Evolutionary conservation across 2,329 filamentous ascomycete species (phyloP).

Genomic region (Tolypocladium cylindrosporum): DNA sequence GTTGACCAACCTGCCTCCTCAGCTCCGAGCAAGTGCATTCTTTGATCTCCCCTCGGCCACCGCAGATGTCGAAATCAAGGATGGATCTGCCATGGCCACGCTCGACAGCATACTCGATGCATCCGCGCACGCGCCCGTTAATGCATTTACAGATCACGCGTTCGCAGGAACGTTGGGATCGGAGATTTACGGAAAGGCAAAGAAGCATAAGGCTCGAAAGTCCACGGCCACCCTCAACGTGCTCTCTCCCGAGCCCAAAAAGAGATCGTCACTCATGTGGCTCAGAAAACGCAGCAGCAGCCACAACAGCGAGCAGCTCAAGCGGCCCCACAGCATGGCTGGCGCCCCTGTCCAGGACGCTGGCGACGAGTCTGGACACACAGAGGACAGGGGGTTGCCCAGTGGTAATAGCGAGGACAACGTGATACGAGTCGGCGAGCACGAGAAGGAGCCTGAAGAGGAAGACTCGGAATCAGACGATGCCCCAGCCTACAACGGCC

Average conservation of each 20-base stretch:
- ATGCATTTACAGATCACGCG: constrained; percentile 82
- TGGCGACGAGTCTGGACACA: constrained; percentile 10
- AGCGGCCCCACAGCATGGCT: constrained; percentile 9
- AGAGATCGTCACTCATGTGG: constrained; percentile 38
- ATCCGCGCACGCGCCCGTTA: constrained; percentile 77
- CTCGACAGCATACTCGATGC: constrained; percentile 89
- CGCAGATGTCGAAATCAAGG: constrained; percentile 48
- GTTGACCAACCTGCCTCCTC: constrained; percentile 53
- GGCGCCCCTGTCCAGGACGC: constrained; percentile 14
- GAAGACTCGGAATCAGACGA: constrained; percentile 33
- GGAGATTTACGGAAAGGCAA: constrained; percentile 61
- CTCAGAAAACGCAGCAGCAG: constrained; percentile 30
- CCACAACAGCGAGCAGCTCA: constrained; percentile 16
- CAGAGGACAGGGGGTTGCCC: not conserved
- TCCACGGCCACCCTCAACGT: constrained; percentile 15
- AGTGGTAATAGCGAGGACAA: constrained; percentile 5
- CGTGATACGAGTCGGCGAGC: constrained; percentile 6
- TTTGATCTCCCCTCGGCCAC: constrained; percentile 60
- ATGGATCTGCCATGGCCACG: constrained; percentile 78
- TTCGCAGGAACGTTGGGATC: constrained; percentile 66
- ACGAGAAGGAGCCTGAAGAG: constrained; percentile 26
- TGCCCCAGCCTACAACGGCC: constrained; percentile 49
- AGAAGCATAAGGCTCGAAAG: constrained; percentile 33
- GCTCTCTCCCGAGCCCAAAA: constrained; percentile 25
- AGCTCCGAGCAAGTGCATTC: constrained; percentile 82